Evolutionary conservation across 2,329 filamentous ascomycete species (phyloP), one percentile per base, ranked within the genome.

Genomic region (Stagonosporopsis chrysanthemi): DNA sequence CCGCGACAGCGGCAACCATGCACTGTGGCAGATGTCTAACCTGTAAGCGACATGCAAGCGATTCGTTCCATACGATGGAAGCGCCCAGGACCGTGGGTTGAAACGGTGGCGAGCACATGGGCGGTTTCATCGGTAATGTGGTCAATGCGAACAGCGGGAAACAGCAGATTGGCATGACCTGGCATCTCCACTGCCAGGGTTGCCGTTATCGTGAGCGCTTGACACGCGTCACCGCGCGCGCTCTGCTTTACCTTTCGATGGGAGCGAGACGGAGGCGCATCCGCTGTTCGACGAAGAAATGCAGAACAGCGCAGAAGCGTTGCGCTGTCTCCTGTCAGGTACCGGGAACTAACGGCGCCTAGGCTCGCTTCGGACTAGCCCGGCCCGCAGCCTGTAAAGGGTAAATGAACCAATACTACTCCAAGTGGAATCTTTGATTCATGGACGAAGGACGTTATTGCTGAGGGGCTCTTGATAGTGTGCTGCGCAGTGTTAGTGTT

Each of bases 101-200:
- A 76, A 75, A 76, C 73, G 64, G 55, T 66, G 57, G 68, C 41
- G 49, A 54, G 52, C 53, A 47, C 56, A 59, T 59, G 59, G 62
- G 60, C 56, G 56, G 73, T 75, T 75, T 75, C 73, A 74, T 58
- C 56, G 70, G 63, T 61, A 61, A 60, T 58, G 62, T 58, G 58
- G 61, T 62, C 65, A 50, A 68, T 64, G 67, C 68, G 59, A 66
- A 45, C 54, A 45, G 23, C 56, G 44, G 53, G 41, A 50, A 62
- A 60, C 61, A 53, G 56, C 36, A 52, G 47, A 44, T 44, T 35
- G 26, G 43, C 42, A 48, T 38, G 12, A 44, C 47, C n/a, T 31
- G 24, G 22, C 22, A n/a, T 36, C 22, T 48, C 42, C 36, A 47
- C 36, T 9, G 11, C 14, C 48, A 48, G 29, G 38, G 38, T 33